Conservation (phyloP, 2,329 filamentous ascomycete species). For the Diaporthe citri region DNA sequence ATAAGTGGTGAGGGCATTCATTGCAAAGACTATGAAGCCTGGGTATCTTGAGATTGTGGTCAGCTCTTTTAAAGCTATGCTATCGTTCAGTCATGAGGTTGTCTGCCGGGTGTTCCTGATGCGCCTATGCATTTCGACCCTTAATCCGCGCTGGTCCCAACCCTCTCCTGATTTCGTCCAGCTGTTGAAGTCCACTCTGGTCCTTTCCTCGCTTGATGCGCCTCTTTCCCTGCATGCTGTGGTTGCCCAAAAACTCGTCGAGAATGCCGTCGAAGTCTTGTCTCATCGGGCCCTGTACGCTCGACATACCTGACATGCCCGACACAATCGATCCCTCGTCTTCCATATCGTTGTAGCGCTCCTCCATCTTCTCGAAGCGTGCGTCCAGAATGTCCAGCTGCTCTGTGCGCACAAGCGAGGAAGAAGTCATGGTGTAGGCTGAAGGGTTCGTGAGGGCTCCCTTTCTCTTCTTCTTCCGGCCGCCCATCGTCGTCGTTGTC, state of each 20-base stretch:
- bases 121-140: constrained; percentile 31
- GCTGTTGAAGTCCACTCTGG: constrained; percentile 85
- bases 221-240: constrained; percentile 79
- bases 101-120: neutral
- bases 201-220: constrained; percentile 84
- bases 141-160: constrained; percentile 80
- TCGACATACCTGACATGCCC: constrained; percentile 73
- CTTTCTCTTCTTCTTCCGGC: constrained; percentile 93
- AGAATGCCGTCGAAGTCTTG: constrained; percentile 90
- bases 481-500: constrained; percentile 83
- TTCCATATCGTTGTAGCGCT: constrained; percentile 72
- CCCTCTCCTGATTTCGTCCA: constrained; percentile 88
- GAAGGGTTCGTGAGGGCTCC: constrained; percentile 90
- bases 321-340: constrained; percentile 67
- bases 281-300: constrained; percentile 75
- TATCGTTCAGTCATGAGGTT: constrained; percentile 29
- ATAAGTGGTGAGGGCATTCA: neutral
- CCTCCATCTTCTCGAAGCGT: constrained; percentile 91
- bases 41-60: constrained; percentile 35
- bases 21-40: neutral
- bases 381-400: constrained; percentile 87
- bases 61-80: constrained; percentile 9
- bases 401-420: constrained; percentile 92
- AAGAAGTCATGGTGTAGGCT: constrained; percentile 97
- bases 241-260: constrained; percentile 89